These are phyloP conservation scores for Biancaea sappan DNA, from an alignment of 306 rosid genomes.

Conservation along the genomic window DNA sequence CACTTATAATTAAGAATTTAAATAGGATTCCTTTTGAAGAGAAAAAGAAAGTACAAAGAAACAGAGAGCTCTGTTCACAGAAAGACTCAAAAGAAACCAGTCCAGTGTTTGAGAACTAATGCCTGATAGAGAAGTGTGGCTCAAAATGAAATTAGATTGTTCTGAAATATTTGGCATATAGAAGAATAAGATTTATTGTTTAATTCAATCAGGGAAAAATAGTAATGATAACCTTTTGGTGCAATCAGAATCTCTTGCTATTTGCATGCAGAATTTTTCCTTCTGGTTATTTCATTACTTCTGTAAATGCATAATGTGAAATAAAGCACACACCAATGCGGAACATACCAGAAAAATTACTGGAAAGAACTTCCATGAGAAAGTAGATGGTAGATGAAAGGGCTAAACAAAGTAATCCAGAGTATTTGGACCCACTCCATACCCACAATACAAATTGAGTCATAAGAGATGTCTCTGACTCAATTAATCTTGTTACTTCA, in stretches of 20 bases:
- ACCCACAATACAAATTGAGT: slow-evolving; percentile 65
- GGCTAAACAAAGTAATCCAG: slow-evolving; percentile 79
- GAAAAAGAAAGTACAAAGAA: neutral
- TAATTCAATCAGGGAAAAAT: neutral
- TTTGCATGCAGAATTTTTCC: neutral
- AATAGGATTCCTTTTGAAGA: neutral
- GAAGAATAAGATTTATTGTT: neutral
- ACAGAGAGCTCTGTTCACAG: neutral
- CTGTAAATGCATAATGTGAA: slow-evolving; percentile 13
- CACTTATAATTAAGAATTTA: neutral
- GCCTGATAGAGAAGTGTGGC: neutral
- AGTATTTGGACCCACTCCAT: slow-evolving; percentile 86
- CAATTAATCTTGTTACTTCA: slow-evolving; percentile 56
- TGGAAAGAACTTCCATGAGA: slow-evolving; percentile 70
- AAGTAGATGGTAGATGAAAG: slow-evolving; percentile 73
- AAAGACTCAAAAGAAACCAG: neutral
- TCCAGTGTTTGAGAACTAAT: neutral
- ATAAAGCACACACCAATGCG: neutral
- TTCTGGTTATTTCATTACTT: neutral
- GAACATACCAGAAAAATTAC: slow-evolving; percentile 63
- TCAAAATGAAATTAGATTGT: slow-evolving; percentile 18
- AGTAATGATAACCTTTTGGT: neutral
- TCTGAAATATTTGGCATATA: neutral
- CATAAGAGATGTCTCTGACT: slow-evolving; percentile 54
- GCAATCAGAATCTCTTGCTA: slow-evolving; percentile 9